Conservation (phyloP, 2,329 filamentous ascomycete genomes). For the Nothopassalora personata region DNA sequence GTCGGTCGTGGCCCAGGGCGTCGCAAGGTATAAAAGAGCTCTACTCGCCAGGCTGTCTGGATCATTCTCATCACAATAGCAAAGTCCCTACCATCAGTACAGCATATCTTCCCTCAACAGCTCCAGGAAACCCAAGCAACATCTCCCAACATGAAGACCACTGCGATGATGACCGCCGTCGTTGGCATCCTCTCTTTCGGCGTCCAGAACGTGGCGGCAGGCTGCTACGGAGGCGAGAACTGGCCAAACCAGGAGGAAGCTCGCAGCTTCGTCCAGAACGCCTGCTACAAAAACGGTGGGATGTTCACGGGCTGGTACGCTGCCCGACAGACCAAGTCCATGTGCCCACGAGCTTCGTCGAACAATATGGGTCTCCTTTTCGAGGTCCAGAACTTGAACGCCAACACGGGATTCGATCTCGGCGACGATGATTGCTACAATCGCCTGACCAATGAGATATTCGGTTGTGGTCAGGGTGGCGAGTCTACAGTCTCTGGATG, state of each 20-base stretch:
- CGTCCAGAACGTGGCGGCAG: too few relatives aligned
- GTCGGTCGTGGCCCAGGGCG: too few relatives aligned
- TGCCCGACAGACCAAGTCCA: constrained; percentile 12
- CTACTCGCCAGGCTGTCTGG: too few relatives aligned
- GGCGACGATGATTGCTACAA: constrained; percentile 16
- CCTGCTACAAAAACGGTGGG: constrained; percentile 12
- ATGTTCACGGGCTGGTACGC: constrained; percentile 17
- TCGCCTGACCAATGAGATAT: constrained; percentile 11
- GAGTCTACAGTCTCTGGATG: not conserved
- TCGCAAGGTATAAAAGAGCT: too few relatives aligned
- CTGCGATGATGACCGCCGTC: too few relatives aligned
- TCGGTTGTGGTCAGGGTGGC: not conserved
- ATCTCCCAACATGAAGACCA: too few relatives aligned
- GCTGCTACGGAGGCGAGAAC: too few relatives aligned
- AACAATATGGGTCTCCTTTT: constrained; percentile 7
- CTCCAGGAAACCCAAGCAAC: too few relatives aligned
- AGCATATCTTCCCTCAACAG: too few relatives aligned
- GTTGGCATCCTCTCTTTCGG: too few relatives aligned
- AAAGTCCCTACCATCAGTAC: too few relatives aligned
- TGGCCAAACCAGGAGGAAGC: not conserved
- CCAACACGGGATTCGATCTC: constrained; percentile 8
- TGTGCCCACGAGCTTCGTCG: constrained; percentile 10
- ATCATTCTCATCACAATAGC: too few relatives aligned
- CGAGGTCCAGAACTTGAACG: constrained; percentile 14
- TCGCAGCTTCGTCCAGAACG: constrained; percentile 7